Conservation (phyloP, 2,329 filamentous ascomycete genomes). For the Neonectria ditissima region DNA sequence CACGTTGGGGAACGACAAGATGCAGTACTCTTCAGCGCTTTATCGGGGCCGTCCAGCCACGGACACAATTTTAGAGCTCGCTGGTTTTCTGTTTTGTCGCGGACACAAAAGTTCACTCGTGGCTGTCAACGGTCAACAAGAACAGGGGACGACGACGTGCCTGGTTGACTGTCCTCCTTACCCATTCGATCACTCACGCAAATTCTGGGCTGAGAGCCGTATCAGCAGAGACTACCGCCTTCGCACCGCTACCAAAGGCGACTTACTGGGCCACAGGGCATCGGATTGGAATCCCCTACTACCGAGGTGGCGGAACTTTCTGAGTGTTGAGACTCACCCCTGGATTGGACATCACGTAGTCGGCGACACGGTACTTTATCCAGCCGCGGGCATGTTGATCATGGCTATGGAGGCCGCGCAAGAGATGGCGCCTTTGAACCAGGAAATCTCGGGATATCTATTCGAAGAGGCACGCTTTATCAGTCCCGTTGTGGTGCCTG, state of each 20-base stretch:
- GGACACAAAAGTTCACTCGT: constrained; percentile 28
- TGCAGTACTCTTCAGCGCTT: constrained; percentile 31
- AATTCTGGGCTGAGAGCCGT: constrained; percentile 52
- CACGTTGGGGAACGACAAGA: constrained; percentile 27
- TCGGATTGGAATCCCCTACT: constrained; percentile 46
- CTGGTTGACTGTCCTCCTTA: constrained; percentile 55
- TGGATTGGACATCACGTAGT: constrained; percentile 61
- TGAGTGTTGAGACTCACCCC: constrained; percentile 52
- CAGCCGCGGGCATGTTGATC: constrained; percentile 55
- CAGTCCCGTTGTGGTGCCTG: background rate
- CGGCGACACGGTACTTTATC: constrained; percentile 54
- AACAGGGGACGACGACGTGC: constrained; percentile 23
- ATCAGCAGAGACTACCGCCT: constrained; percentile 40
- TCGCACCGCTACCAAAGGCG: constrained; percentile 39
- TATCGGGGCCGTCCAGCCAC: constrained; percentile 27
- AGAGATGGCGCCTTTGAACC: background rate
- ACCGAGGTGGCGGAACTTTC: constrained; percentile 56
- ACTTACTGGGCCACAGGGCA: constrained; percentile 47
- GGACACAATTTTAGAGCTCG: constrained; percentile 22
- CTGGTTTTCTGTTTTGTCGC: constrained; percentile 34
- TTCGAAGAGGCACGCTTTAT: background rate
- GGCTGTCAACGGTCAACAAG: constrained; percentile 11
- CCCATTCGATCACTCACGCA: constrained; percentile 45
- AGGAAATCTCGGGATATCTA: background rate
- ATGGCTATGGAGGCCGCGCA: constrained; percentile 29